Base-by-base conservation (phyloP, 768 basidiomycete genomes). In the Suillus decipiens region DNA sequence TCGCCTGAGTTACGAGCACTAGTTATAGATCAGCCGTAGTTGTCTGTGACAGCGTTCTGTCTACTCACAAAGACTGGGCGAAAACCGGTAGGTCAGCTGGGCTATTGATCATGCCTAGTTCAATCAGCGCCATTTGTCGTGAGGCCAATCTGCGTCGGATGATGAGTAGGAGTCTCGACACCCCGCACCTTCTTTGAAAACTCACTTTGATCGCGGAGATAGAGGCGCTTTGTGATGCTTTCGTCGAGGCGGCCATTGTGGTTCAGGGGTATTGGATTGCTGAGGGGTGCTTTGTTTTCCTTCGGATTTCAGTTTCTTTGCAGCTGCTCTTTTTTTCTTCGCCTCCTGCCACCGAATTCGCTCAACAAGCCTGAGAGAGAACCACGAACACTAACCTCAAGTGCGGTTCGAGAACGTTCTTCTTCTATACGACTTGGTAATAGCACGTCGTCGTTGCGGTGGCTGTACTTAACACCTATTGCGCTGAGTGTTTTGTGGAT, bases 371-470 rank as follows among this genome's bases (percentile, higher is more conserved):
- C 1, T 54, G 48, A 14, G 36, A 17, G 51, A 45, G 9, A 39
- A 33, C 2, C 41, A 41, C 24, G 10, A 56, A 51, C 19, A 66
- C 73, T 12, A 63, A 87, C 88, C 74, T 82, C 74, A 34, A 87
- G 72, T 17, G 82, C 82, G 24, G 79, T 81, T 63, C 80, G 82
- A 3, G 86, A 81, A 50, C 86, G 81, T 67, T 86, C 83, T 59
- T 86, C 85, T 68, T 91, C 90, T 33, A 93, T 86, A 10, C 80
- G 81, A 69, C 86, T 93, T 4, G 88, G 84, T 9, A 80, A 78
- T 15, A 94, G 78, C 15, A 93, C 78, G 22, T 88, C 83, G 60
- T 90, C 88, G 65, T 94, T 93, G 28, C 82, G 81, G 69, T 93
- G 92, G 37, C 84, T 89, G 66, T 93, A 94, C 58, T 80, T 81